Base-by-base conservation (phyloP, 2,329 filamentous ascomycete genomes). In the Peltaster fructicola region DNA sequence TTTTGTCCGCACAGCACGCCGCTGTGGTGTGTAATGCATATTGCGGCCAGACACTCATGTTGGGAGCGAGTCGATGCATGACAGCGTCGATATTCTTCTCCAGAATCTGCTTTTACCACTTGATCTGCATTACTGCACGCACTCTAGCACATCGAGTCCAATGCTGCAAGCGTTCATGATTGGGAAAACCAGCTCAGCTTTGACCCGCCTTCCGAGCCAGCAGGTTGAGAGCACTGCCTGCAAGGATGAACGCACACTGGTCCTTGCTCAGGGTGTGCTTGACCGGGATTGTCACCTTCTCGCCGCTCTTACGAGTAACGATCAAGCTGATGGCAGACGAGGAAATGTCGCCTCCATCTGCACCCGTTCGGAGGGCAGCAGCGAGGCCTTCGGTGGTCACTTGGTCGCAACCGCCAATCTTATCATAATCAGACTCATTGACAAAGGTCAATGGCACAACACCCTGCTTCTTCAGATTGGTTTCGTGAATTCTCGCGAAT, bases 21-120 rank as follows among this genome's bases (percentile, higher is more conserved):
- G n/a, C n/a, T n/a, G n/a, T n/a, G n/a, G n/a, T n/a, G n/a, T n/a
- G n/a, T n/a, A n/a, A n/a, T n/a, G n/a, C n/a, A n/a, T n/a, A n/a
- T n/a, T n/a, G n/a, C n/a, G n/a, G n/a, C n/a, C n/a, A n/a, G n/a
- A n/a, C n/a, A n/a, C n/a, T n/a, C n/a, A n/a, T n/a, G n/a, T n/a
- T n/a, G n/a, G n/a, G n/a, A n/a, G n/a, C n/a, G n/a, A n/a, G n/a
- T n/a, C n/a, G n/a, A n/a, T n/a, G n/a, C n/a, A n/a, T 95, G 40
- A 95, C 84, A 8, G 84, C 85, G 50, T 93, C 84, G 33, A 95
- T 93, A 43, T 95, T 85, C 54, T 93, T 93, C 45, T 93, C 85
- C 3, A 95, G 61, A 38, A 95, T 93, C 57, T 92, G 92, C 50
- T 91, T 75, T 44, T 95, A 95, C 82, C 85, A 93, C 45, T 84